Conservation (phyloP, 2,329 filamentous ascomycete species). For the Epicoccum nigrum region DNA sequence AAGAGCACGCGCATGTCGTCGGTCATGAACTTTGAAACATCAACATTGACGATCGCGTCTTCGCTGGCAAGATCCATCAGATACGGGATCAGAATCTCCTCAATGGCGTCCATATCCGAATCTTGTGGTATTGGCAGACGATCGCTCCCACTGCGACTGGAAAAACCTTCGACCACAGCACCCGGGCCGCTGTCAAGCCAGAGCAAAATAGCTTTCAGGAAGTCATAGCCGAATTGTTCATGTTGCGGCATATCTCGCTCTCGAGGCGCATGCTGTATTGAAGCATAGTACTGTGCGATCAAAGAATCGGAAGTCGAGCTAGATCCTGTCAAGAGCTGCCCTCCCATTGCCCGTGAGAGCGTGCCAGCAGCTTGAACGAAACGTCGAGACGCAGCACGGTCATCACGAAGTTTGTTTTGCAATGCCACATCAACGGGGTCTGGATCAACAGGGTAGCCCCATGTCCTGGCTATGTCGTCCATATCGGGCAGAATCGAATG, state of each 20-base stretch:
- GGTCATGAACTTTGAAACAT: slow-evolving; percentile 63
- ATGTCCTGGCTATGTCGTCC: slow-evolving; percentile 60
- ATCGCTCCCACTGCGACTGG: slow-evolving; percentile 50
- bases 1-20: slow-evolving; percentile 62
- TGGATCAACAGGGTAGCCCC: slow-evolving; percentile 67
- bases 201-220: slow-evolving; percentile 66
- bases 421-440: slow-evolving; percentile 57
- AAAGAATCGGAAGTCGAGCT: slow-evolving; percentile 37
- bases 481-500: slow-evolving; percentile 60
- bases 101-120: slow-evolving; percentile 59
- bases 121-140: slow-evolving; percentile 61
- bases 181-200: slow-evolving; percentile 66
- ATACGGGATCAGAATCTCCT: slow-evolving; percentile 65
- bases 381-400: slow-evolving; percentile 62
- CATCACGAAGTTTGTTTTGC: slow-evolving; percentile 62
- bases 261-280: slow-evolving; percentile 54
- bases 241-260: slow-evolving; percentile 44
- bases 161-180: slow-evolving; percentile 63
- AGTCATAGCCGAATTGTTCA: slow-evolving; percentile 68
- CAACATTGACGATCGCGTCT: slow-evolving; percentile 60
- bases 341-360: slow-evolving; percentile 62
- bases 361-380: slow-evolving; percentile 69
- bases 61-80: slow-evolving; percentile 60
- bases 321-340: slow-evolving; percentile 54
- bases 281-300: slow-evolving; percentile 54